These are phyloP conservation scores for Hibiscus syriacus DNA, from an alignment of 345 rosid species.

Conservation along the genomic window DNA sequence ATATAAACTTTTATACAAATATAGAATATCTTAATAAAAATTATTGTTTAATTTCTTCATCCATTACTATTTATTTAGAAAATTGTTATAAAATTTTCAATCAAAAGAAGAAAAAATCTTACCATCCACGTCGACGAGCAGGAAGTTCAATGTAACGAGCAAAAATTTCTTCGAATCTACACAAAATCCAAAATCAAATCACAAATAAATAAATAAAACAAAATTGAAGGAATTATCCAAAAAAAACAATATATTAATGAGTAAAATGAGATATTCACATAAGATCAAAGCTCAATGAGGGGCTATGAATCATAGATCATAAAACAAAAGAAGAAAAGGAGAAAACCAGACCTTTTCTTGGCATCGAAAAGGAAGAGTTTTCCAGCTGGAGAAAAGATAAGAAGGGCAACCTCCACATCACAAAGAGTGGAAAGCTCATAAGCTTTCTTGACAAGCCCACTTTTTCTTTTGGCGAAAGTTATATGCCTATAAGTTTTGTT, in stretches of 20 bases:
- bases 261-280: too few relatives aligned
- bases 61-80: background rate
- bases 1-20: too few relatives aligned
- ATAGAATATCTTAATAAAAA: too few relatives aligned
- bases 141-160: background rate
- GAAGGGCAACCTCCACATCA: conserved; percentile 18
- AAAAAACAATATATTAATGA: background rate
- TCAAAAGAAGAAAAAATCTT: background rate
- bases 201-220: background rate
- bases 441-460: conserved; percentile 30
- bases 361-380: conserved; percentile 22
- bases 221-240: too few relatives aligned
- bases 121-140: conserved; percentile 6
- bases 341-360: conserved; percentile 16
- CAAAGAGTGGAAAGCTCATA: conserved; percentile 25
- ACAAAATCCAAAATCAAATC: background rate
- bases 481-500: conserved; percentile 17
- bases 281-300: background rate
- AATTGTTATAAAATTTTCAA: too few relatives aligned
- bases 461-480: conserved; percentile 24
- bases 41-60: background rate
- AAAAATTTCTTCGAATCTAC: background rate
- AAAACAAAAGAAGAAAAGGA: background rate
- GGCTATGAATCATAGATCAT: background rate
- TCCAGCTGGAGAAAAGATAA: conserved; percentile 25